Base-by-base conservation (phyloP, 257 asterid species). In the Misopates orontium region DNA sequence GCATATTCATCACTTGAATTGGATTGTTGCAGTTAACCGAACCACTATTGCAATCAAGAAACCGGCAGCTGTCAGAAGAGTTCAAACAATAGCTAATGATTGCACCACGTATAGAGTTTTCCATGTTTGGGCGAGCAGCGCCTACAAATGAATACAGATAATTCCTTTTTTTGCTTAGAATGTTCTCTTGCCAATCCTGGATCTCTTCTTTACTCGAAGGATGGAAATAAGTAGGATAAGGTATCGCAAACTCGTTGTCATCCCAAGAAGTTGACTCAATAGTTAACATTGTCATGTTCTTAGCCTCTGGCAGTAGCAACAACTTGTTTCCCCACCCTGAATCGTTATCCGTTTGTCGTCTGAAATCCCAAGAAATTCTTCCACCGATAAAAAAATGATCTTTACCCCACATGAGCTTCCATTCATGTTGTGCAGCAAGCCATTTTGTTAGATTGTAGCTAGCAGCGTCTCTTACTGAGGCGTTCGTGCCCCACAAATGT, bases 141-240 rank as follows among this genome's bases (percentile, higher is more conserved):
- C 72, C 72, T 0, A 58, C 42, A 17, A 72, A 64, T 13, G 71
- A 48, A 53, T 40, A 72, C 58, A 72, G 19, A 13, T 56, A 18
- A 11, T 20, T 52, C 56, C 76, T 72, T 0, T 58, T 51, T 8
- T 19, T 22, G 10, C 44, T 39, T 39, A 14, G 21, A 21, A 72
- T 44, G 10, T 28, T 64, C 5, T 8, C 19, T 22, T 72, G 71
- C 76, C 76, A 65, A 1, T 32, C 17, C 19, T 17, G 31, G 10
- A 64, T 44, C 18, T 57, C 72, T 0, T n/a, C 8, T 4, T 56
- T 70, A 39, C 22, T 56, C 4, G 67, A 47, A 4, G 76, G 76
- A 49, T 72, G 76, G 40, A 56, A 72, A 16, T 42, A 64, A 0
- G 76, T 64, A 1, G 76, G 76, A 39, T 72, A 58, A 5, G 76